Evolutionary conservation across 2,329 filamentous ascomycete genomes (phyloP), one percentile per base, ranked within the genome.

Genomic region (Ilyonectria destructans): DNA sequence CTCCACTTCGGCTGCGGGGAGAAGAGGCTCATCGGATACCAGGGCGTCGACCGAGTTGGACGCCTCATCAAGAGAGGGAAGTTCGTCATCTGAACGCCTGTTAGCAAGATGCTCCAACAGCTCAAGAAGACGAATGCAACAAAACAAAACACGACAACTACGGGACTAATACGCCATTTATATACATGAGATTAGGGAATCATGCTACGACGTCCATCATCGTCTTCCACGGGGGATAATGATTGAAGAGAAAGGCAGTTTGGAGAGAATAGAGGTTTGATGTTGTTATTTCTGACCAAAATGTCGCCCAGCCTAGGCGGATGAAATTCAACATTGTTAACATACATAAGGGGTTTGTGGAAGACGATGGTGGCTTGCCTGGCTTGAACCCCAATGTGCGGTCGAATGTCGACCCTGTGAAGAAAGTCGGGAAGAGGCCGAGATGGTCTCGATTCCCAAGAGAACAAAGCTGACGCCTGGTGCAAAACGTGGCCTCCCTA

Each of bases 351-450:
- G 82, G 77, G 77, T 80, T 83, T 82, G 84, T 87, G 85, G 88
- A 91, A 90, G 89, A 91, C 88, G 89, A 91, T 89, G 89, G 90
- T 90, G 87, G 88, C 88, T 87, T 89, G 88, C 88, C 88, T 89
- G 86, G 85, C 83, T 67, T 75, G 75, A 74, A 72, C 73, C 75
- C 75, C 68, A 63, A 63, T 71, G 63, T 69, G 65, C 64, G 68
- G 71, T 71, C 69, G 57, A 63, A 63, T 62, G 69, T 58, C 64
- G 68, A 76, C 70, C 40, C 68, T 59, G 73, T 65, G 65, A 71
- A 68, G 69, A 58, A 56, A 73, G 58, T 70, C 56, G 71, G 64
- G 67, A 64, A 62, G 63, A 67, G 68, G 66, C 72, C 57, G 71
- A 70, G 64, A 70, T 74, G 55, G 66, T 71, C 70, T 73, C 37